A percentile compares a stretch with the other conserved stretches of the same genome.
Evolutionary conservation across 371 early-diverging fungal genomes (phyloP).

Genomic region (Apophysomyces ossiformis): DNA sequence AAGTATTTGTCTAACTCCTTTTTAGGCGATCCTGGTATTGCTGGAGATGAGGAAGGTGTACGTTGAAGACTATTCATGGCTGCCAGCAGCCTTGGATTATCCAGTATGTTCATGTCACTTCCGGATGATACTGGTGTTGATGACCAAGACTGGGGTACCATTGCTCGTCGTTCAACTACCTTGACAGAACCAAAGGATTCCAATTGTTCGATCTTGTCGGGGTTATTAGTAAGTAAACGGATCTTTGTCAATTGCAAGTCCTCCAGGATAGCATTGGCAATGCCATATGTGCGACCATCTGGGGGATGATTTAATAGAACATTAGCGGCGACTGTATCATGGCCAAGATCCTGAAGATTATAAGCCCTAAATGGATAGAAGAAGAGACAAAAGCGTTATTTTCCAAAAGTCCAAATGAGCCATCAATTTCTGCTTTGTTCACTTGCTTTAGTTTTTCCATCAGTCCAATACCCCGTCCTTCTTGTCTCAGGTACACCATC

Average conservation of each 20-base stretch:
- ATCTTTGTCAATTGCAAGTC: constrained; percentile 75
- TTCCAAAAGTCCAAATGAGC: background rate
- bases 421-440: no score
- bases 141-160: constrained; percentile 87
- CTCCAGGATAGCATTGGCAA: constrained; percentile 88
- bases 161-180: constrained; percentile 83
- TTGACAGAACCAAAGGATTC: constrained; percentile 68
- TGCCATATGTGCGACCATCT: constrained; percentile 90
- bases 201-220: constrained; percentile 88
- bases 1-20: constrained; percentile 83
- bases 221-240: constrained; percentile 93
- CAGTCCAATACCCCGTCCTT: constrained; percentile 95
- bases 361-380: constrained; percentile 72
- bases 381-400: background rate
- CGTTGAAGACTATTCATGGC: constrained; percentile 18
- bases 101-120: constrained; percentile 21
- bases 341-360: constrained; percentile 94
- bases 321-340: constrained; percentile 95
- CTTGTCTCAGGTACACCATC: constrained; percentile 93
- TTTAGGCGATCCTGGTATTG: constrained; percentile 24
- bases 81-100: constrained; percentile 20
- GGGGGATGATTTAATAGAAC: constrained; percentile 87
- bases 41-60: constrained; percentile 36
- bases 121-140: constrained; percentile 29
- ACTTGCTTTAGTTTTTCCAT: constrained; percentile 87